phyloP scores from a whole-genome alignment of 768 basidiomycete species.

The Ephemerocybe angulata region DNA sequence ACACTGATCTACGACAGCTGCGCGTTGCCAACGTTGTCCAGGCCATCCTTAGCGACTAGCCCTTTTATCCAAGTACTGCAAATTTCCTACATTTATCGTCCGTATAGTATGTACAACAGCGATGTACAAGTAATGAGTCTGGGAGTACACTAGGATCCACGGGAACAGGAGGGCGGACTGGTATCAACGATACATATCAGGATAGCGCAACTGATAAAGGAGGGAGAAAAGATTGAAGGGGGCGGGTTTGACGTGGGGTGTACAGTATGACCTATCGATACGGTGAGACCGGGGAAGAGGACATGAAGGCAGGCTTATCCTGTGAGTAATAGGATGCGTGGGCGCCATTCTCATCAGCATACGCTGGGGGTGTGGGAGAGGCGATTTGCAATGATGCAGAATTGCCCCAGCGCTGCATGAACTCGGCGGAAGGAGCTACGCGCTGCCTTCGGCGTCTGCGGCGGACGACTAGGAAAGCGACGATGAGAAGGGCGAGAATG shows the following conservation, averaged over 20 bases:
- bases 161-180: no score
- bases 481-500: constrained; percentile 31
- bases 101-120: not conserved
- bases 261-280: no score
- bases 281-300: no score
- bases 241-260: no score
- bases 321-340: not conserved
- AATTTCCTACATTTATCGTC: no score
- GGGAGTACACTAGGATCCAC: no score
- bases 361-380: not conserved
- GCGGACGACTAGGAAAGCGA: constrained; percentile 36
- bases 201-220: no score
- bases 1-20: constrained; percentile 90
- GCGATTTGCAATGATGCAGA: not conserved
- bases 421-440: constrained; percentile 60
- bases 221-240: no score
- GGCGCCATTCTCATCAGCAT: not conserved
- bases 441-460: constrained; percentile 39
- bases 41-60: constrained; percentile 79
- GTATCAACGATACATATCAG: no score
- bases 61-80: no score
- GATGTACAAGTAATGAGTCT: no score
- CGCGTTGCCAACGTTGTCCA: constrained; percentile 90
- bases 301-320: no score
- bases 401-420: constrained; percentile 27